Evolutionary conservation across 305 asterid species (phyloP).

Genomic region (Fraxinus latifolia): DNA sequence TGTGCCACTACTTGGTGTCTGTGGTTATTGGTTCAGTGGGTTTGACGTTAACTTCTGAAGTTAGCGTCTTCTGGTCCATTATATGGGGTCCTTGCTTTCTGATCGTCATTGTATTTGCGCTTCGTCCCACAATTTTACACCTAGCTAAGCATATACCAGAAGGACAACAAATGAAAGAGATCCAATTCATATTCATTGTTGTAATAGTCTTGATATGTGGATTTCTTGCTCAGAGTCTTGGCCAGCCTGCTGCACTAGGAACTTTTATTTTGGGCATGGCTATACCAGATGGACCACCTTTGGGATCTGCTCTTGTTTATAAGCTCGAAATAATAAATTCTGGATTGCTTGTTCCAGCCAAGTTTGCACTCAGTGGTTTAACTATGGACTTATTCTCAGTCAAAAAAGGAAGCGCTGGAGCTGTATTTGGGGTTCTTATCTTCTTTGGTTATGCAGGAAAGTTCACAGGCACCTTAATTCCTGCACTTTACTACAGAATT

Average conservation of each 20-base stretch:
- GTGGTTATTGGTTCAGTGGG: slow-evolving; percentile 7
- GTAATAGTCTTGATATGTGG: slow-evolving; percentile 39
- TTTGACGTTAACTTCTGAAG: not conserved
- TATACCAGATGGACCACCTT: slow-evolving; percentile 51
- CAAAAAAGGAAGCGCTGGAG: not conserved
- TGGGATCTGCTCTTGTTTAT: slow-evolving; percentile 38
- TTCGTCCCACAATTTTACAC: slow-evolving; percentile 33
- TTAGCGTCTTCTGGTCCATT: slow-evolving; percentile 8
- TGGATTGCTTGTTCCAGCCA: slow-evolving; percentile 56
- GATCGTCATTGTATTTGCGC: slow-evolving; percentile 16
- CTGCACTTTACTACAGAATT: slow-evolving; percentile 32
- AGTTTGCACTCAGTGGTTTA: slow-evolving; percentile 50
- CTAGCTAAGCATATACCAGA: slow-evolving; percentile 36
- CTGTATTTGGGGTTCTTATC: slow-evolving; percentile 26
- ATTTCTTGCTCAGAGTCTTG: slow-evolving; percentile 38
- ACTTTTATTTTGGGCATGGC: slow-evolving; percentile 49
- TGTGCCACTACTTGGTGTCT: slow-evolving; percentile 30
- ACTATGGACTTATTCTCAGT: slow-evolving; percentile 30
- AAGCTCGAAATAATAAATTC: slow-evolving; percentile 38
- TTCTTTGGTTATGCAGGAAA: slow-evolving; percentile 37
- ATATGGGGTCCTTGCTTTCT: not conserved
- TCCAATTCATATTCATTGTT: slow-evolving; percentile 37
- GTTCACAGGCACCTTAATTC: slow-evolving; percentile 37
- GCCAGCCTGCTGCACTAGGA: slow-evolving; percentile 52
- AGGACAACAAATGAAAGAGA: slow-evolving; percentile 45